Evolutionary conservation across 2,329 filamentous ascomycete genomes (phyloP).

Genomic region (Hypoxylon sp.): DNA sequence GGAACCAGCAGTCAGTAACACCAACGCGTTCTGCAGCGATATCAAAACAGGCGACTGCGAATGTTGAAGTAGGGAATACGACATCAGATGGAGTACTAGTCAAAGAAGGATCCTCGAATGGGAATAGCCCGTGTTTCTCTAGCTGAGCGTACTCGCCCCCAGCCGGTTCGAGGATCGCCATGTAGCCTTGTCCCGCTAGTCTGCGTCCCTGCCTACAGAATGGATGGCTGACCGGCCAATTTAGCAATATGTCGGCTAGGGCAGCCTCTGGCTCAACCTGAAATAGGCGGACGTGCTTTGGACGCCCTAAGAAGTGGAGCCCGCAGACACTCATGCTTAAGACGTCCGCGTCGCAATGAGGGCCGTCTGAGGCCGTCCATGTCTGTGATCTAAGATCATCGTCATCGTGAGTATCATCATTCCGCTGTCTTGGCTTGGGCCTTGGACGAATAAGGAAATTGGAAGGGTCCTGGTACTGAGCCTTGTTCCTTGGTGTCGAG

Average conservation of each 20-base stretch:
- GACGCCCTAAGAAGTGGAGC: conserved; percentile 44
- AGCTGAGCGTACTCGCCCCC: conserved; percentile 8
- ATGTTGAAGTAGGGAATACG: neutral
- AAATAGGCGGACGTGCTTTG: conserved; percentile 30
- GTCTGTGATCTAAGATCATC: neutral
- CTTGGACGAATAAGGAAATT: conserved; percentile 43
- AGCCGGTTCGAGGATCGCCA: conserved; percentile 18
- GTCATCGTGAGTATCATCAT: neutral
- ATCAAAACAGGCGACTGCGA: conserved; percentile 41
- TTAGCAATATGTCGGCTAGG: neutral
- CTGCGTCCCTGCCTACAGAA: neutral
- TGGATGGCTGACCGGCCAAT: neutral
- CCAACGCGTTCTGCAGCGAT: conserved; percentile 27
- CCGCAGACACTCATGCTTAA: conserved; percentile 42
- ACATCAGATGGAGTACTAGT: neutral
- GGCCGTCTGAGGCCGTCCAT: conserved; percentile 34
- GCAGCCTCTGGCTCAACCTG: neutral
- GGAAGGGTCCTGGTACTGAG: conserved; percentile 20
- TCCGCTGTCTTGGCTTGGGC: neutral
- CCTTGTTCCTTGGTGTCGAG: conserved; percentile 10
- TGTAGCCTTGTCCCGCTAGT: conserved; percentile 21
- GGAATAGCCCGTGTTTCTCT: conserved; percentile 7
- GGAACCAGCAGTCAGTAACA: conserved; percentile 38
- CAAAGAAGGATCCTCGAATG: neutral
- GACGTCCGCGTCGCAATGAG: conserved; percentile 38